Percentiles rank a stretch among this genome's conserved stretches.
These are phyloP conservation scores for Skeletonema marinoi DNA, from an alignment of 108 stramenopile genomes.

Conservation along the genomic window DNA sequence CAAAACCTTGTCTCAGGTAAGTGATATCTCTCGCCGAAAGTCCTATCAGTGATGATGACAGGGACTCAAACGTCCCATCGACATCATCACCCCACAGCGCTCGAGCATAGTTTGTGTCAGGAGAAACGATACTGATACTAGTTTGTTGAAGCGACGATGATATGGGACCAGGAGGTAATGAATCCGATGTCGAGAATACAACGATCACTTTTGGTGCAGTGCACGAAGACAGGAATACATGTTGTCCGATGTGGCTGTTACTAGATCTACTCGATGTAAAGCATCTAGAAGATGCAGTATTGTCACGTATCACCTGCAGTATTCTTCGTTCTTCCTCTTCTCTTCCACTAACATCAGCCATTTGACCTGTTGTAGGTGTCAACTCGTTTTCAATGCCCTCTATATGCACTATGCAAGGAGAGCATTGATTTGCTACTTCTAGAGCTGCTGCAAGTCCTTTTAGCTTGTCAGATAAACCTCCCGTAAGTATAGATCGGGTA, in stretches of 20 bases:
- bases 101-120: constrained; percentile 60
- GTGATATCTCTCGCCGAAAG: constrained; percentile 26
- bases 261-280: not conserved
- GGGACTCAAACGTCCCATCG: constrained; percentile 41
- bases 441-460: constrained; percentile 65
- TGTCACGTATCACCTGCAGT: constrained; percentile 60
- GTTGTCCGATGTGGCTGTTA: not conserved
- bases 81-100: constrained; percentile 60
- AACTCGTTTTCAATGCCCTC: constrained; percentile 66
- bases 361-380: constrained; percentile 43
- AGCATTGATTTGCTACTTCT: constrained; percentile 49
- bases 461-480: constrained; percentile 68
- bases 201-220: constrained; percentile 52
- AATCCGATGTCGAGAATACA: constrained; percentile 55
- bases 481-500: constrained; percentile 45
- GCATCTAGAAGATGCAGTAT: not conserved
- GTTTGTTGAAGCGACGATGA: constrained; percentile 49
- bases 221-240: constrained; percentile 3
- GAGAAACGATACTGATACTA: constrained; percentile 50
- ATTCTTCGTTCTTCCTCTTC: constrained; percentile 56
- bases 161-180: constrained; percentile 65
- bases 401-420: constrained; percentile 76
- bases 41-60: constrained; percentile 21
- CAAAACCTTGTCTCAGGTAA: constrained; percentile 42
- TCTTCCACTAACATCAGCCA: constrained; percentile 53